A percentile compares a stretch with the other conserved stretches of the same genome.
Conservation (phyloP, 2,329 filamentous ascomycete genomes). For the Neofusicoccum sp. region DNA sequence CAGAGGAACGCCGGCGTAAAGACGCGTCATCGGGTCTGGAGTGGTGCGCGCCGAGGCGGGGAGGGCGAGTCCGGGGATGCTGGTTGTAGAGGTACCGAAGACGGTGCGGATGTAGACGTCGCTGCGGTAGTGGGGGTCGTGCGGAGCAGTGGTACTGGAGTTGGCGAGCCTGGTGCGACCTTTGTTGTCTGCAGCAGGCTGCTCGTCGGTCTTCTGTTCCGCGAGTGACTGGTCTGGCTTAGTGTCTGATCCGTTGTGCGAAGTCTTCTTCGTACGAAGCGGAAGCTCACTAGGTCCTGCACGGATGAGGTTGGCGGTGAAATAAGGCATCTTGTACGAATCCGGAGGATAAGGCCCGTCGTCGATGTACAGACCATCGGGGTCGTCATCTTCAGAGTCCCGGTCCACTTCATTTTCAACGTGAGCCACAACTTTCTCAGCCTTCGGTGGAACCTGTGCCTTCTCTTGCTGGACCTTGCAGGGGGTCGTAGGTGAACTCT, state of each 20-base stretch:
- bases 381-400: neutral
- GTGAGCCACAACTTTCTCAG: too few relatives aligned
- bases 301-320: neutral
- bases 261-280: too few relatives aligned
- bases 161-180: too few relatives aligned
- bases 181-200: too few relatives aligned
- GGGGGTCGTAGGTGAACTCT: neutral
- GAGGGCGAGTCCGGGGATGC: neutral
- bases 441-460: too few relatives aligned
- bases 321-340: neutral
- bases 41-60: neutral
- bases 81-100: neutral
- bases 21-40: neutral
- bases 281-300: neutral
- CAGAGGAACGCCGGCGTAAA: neutral
- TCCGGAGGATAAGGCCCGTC: neutral
- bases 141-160: neutral
- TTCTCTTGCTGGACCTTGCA: too few relatives aligned
- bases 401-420: neutral
- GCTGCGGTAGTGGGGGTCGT: neutral
- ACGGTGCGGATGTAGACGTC: neutral
- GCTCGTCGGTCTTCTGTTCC: too few relatives aligned
- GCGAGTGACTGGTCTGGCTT: neutral
- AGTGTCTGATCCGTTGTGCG: neutral
- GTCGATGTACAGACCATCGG: neutral